Conservation (phyloP, 202 grass and related monocot species). For the Setaria italica region DNA sequence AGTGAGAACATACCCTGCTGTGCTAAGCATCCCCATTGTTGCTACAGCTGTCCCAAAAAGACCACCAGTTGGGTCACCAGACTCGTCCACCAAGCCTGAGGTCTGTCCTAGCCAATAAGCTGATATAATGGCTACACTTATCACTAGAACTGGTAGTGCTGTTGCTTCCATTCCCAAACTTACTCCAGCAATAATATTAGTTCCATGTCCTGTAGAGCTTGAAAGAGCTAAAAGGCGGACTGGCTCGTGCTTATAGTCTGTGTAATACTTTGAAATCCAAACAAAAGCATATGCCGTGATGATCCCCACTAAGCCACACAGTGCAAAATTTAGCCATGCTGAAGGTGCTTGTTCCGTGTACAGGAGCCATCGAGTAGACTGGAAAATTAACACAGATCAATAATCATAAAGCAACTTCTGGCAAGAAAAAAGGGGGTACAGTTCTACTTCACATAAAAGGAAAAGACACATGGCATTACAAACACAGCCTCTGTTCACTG, state of each 20-base stretch:
- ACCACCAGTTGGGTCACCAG: conserved; percentile 81
- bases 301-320: conserved; percentile 97
- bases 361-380: conserved; percentile 98
- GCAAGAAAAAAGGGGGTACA: conserved; percentile 22
- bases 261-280: conserved; percentile 99
- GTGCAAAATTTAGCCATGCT: conserved; percentile 93
- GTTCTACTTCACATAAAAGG: conserved; percentile 4
- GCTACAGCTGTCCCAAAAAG: conserved; percentile 98
- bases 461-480: conserved; percentile 2
- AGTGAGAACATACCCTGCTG: conserved; percentile 96
- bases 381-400: conserved; percentile 40
- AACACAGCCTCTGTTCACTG: neutral
- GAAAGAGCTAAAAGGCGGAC: conserved; percentile 82
- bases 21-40: conserved; percentile 99
- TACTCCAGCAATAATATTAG: conserved; percentile 98
- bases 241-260: conserved; percentile 95
- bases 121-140: conserved; percentile 86
- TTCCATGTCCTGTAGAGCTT: conserved; percentile 95
- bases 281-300: conserved; percentile 95
- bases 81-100: conserved; percentile 87
- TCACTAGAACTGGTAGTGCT: conserved; percentile 89
- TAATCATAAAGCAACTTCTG: conserved; percentile 28
- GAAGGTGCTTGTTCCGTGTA: conserved; percentile 98
- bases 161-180: conserved; percentile 95
- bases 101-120: conserved; percentile 91